Evolutionary conservation across 257 asterid genomes (phyloP).

Genomic region (Forsythia viridissima): DNA sequence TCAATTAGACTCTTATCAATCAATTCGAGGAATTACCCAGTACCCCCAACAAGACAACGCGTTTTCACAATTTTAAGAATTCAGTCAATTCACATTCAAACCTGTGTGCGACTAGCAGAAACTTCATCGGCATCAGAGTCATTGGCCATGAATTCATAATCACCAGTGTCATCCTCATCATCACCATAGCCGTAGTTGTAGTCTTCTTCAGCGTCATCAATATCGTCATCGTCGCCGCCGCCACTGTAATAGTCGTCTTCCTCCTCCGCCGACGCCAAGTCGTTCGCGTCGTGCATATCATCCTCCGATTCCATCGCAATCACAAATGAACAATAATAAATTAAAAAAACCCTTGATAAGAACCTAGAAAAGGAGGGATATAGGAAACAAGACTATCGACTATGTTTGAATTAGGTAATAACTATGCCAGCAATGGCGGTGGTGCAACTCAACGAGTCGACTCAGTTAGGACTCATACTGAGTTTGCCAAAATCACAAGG

Average conservation of each 20-base stretch:
- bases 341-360: conserved; percentile 37
- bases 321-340: neutral
- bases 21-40: conserved; percentile 14
- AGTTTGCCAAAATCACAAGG: neutral
- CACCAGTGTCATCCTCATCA: conserved; percentile 56
- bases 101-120: conserved; percentile 70
- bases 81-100: conserved; percentile 8
- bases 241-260: conserved; percentile 78
- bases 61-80: neutral
- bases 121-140: conserved; percentile 63
- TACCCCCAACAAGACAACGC: neutral
- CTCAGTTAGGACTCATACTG: neutral
- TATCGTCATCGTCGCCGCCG: conserved; percentile 45
- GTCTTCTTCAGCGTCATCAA: conserved; percentile 32
- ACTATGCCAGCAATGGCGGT: neutral
- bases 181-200: conserved; percentile 35
- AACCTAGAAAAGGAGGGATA: conserved; percentile 10
- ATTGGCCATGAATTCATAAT: conserved; percentile 61
- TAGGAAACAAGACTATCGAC: neutral
- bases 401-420: neutral
- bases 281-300: conserved; percentile 94
- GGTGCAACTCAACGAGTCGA: neutral
- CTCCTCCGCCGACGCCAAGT: conserved; percentile 73
- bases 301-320: conserved; percentile 74
- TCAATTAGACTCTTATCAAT: conserved; percentile 6